These are phyloP conservation scores for Aureobasidium vineae DNA, from an alignment of 2,329 filamentous ascomycete species.

Conservation along the genomic window DNA sequence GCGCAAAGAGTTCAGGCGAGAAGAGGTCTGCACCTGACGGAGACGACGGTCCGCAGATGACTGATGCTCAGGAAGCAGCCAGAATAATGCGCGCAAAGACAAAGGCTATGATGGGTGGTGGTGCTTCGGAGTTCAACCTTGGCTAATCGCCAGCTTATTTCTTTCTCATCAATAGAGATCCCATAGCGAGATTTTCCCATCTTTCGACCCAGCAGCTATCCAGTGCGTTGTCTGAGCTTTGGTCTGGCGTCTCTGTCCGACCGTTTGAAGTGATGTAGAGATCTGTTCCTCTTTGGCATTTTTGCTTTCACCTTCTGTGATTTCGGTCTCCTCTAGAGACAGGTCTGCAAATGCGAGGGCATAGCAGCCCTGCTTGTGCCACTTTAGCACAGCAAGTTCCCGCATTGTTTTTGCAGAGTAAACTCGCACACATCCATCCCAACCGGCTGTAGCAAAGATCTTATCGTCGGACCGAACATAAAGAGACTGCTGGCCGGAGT, in stretches of 20 bases:
- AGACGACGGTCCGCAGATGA: slow-evolving; percentile 32
- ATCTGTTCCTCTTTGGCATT: neutral
- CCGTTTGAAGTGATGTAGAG: neutral
- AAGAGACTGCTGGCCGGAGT: slow-evolving; percentile 84
- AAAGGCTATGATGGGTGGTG: slow-evolving; percentile 47
- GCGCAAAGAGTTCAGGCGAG: slow-evolving; percentile 37
- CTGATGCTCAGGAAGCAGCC: slow-evolving; percentile 48
- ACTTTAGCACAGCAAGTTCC: slow-evolving; percentile 88
- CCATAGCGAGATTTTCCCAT: slow-evolving; percentile 94
- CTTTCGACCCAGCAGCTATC: slow-evolving; percentile 87
- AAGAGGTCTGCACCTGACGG: slow-evolving; percentile 34
- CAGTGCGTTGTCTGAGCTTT: slow-evolving; percentile 75
- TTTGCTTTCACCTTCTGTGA: neutral
- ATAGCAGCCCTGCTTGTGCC: slow-evolving; percentile 89
- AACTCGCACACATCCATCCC: slow-evolving; percentile 79
- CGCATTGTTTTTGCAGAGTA: slow-evolving; percentile 79
- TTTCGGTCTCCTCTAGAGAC: neutral
- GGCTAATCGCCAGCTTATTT: slow-evolving; percentile 40
- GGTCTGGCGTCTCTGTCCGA: slow-evolving; percentile 57
- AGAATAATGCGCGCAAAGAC: slow-evolving; percentile 56
- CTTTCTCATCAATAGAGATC: slow-evolving; percentile 65
- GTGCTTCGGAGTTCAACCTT: slow-evolving; percentile 59
- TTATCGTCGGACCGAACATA: slow-evolving; percentile 73
- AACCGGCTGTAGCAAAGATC: slow-evolving; percentile 86
- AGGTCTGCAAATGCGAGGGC: slow-evolving; percentile 67